These are phyloP conservation scores for Trametes cingulata DNA, from an alignment of 768 basidiomycete genomes.

Conservation along the genomic window DNA sequence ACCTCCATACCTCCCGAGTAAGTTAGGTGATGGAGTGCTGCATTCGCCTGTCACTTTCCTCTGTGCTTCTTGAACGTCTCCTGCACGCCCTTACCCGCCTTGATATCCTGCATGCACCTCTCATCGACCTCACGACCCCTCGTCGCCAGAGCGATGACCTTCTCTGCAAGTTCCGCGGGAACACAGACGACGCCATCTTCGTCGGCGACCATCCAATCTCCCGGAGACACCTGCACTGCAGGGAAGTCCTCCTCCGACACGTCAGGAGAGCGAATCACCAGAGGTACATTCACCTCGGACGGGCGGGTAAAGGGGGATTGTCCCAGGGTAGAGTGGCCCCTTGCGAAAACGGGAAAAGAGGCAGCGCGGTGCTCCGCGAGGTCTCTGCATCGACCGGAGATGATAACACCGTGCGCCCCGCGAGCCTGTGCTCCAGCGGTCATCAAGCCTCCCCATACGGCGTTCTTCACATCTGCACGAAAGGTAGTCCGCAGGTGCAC, in stretches of 20 bases:
- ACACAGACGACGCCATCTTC: constrained; percentile 88
- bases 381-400: constrained; percentile 86
- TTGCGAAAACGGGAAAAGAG: constrained; percentile 79
- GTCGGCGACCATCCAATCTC: constrained; percentile 86
- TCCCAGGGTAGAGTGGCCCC: constrained; percentile 82
- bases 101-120: constrained; percentile 73
- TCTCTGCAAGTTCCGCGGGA: constrained; percentile 50
- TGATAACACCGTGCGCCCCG: constrained; percentile 70
- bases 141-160: constrained; percentile 60
- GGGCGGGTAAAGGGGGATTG: constrained; percentile 84
- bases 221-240: constrained; percentile 60
- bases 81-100: constrained; percentile 69
- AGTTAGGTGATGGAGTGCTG: too few species aligned
- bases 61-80: constrained; percentile 79
- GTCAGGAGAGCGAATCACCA: constrained; percentile 45
- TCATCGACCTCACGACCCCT: constrained; percentile 67
- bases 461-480: constrained; percentile 63
- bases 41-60: constrained; percentile 38
- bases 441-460: constrained; percentile 94
- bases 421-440: constrained; percentile 79
- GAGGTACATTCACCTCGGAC: constrained; percentile 68
- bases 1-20: too few species aligned
- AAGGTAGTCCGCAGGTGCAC: neutral
- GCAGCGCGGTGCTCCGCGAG: constrained; percentile 70
- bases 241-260: constrained; percentile 45